Evolutionary conservation across 2,329 filamentous ascomycete species (phyloP).

Genomic region (Didymella sp.): DNA sequence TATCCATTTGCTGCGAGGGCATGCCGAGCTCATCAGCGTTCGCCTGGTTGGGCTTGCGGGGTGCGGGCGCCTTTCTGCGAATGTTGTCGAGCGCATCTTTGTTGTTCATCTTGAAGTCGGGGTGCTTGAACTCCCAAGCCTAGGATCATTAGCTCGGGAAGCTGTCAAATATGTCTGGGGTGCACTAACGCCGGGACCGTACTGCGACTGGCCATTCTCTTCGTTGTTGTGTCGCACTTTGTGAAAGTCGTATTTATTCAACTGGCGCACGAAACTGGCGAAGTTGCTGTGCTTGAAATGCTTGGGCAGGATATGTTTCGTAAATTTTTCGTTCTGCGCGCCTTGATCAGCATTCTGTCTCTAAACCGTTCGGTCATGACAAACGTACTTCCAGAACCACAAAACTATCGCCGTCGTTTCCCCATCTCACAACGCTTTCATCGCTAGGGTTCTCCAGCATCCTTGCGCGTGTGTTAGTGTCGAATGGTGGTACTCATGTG

Average conservation of each 20-base stretch:
- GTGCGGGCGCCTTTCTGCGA: conserved; percentile 89
- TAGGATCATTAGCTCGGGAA: conserved; percentile 48
- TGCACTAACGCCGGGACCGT: conserved; percentile 73
- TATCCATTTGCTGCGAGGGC: conserved; percentile 84
- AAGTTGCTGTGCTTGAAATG: conserved; percentile 99
- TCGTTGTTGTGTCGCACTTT: conserved; percentile 94
- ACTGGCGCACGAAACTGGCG: conserved; percentile 91
- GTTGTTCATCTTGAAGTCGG: conserved; percentile 93
- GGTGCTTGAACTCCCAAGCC: conserved; percentile 97
- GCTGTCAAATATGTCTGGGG: not conserved
- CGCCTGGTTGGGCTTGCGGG: conserved; percentile 69
- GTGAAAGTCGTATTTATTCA: conserved; percentile 99
- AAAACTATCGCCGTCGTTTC: conserved; percentile 92
- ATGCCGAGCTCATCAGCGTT: conserved; percentile 72
- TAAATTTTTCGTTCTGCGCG: conserved; percentile 92
- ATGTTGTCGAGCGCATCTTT: conserved; percentile 98
- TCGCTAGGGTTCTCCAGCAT: conserved; percentile 98
- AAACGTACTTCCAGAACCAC: conserved; percentile 87
- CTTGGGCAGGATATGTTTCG: conserved; percentile 93
- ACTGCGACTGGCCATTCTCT: conserved; percentile 80
- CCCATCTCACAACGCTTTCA: conserved; percentile 92
- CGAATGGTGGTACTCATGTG: not conserved
- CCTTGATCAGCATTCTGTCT: conserved; percentile 23
- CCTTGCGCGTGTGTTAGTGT: conserved; percentile 58
- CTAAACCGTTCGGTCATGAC: conserved; percentile 1